Evolutionary conservation across 2,329 filamentous ascomycete genomes (phyloP), one percentile per base, ranked within the genome.

Genomic region (Colletotrichum shisoi): DNA sequence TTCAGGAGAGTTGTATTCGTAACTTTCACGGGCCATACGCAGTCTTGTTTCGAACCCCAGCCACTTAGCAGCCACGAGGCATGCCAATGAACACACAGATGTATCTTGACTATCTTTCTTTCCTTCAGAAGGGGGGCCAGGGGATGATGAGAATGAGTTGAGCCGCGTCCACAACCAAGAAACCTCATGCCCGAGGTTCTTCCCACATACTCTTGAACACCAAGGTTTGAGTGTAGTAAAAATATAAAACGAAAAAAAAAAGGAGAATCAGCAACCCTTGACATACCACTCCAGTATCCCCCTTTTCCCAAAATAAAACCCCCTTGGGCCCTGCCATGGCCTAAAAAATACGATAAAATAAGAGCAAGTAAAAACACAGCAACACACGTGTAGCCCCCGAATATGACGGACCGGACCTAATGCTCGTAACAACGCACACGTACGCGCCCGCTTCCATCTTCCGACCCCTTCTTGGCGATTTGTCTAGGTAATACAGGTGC

Each of bases 131-230:
- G 31, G 9, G 31, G 31, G 31, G 31, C 8, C 8, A 34, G 21
- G 56, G 54, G 44, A 31, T 48, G 39, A 39, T 27, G 39, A 8
- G 21, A 48, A 48, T n/a, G 56, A 58, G 31, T 7, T 15, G 44
- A 46, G 56, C 56, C 56, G 17, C 56, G 13, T 39, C 56, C 42
- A n/a, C 44, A 58, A 15, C 42, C 19, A n/a, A 57, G 5, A 31
- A 24, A 5, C 56, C 56, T 58, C 21, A 46, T n/a, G 56, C 56
- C 44, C 19, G 44, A 48, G 42, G 19, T 37, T 52, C 31, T 46
- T 19, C 44, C 39, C 39, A 44, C 56, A 46, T 34, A 48, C 62
- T 63, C 63, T 34, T 63, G 27, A 63, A 63, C 63, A 67, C 63
- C 63, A 21, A 49, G 19, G 45, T 49, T 44, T 9, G 17, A 39